Percentiles rank a stretch among this genome's conserved stretches.
phyloP scores from a whole-genome alignment of 2,329 filamentous ascomycete genomes.

The Zelopaecilomyces penicillatus region DNA sequence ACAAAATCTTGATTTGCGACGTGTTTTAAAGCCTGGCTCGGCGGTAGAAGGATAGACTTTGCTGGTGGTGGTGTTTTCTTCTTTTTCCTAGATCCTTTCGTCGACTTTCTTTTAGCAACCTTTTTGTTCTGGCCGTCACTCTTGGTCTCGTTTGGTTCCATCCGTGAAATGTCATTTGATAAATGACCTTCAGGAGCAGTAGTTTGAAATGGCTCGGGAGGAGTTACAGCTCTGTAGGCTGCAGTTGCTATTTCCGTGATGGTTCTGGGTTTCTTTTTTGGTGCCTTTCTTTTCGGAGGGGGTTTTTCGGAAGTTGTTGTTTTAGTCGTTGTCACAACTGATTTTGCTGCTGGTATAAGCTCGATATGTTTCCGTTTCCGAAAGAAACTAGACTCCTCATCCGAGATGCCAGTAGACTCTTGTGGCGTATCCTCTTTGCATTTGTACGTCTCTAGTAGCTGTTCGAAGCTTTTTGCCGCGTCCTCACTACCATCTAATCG shows the following conservation, averaged over 20 bases:
- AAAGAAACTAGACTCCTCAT: slow-evolving; percentile 27
- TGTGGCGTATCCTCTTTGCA: slow-evolving; percentile 19
- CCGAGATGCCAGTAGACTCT: slow-evolving; percentile 10
- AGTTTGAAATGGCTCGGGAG: slow-evolving; percentile 21
- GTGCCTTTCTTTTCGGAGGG: slow-evolving; percentile 40
- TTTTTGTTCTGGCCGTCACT: slow-evolving; percentile 18
- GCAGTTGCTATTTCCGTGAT: slow-evolving; percentile 72
- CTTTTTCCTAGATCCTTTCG: slow-evolving; percentile 31
- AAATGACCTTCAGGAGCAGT: slow-evolving; percentile 28
- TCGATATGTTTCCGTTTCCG: slow-evolving; percentile 52
- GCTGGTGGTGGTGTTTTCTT: slow-evolving; percentile 31
- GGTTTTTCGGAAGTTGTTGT: slow-evolving; percentile 17
- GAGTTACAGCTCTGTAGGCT: slow-evolving; percentile 42
- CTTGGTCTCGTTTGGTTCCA: slow-evolving; percentile 4
- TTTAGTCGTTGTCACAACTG: slow-evolving; percentile 12
- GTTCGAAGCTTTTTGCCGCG: slow-evolving; percentile 31
- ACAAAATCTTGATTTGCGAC: slow-evolving; percentile 66
- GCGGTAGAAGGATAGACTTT: slow-evolving; percentile 55
- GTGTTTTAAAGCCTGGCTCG: slow-evolving; percentile 56
- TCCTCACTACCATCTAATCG: slow-evolving; percentile 8
- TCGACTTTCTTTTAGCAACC: slow-evolving; percentile 23
- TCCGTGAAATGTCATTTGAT: slow-evolving; percentile 31
- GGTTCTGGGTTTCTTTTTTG: slow-evolving; percentile 64
- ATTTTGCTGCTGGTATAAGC: slow-evolving; percentile 30
- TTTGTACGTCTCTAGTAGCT: slow-evolving; percentile 35